Conservation (phyloP, 352 stramenopile genomes). For the Globisporangium viniferum region DNA sequence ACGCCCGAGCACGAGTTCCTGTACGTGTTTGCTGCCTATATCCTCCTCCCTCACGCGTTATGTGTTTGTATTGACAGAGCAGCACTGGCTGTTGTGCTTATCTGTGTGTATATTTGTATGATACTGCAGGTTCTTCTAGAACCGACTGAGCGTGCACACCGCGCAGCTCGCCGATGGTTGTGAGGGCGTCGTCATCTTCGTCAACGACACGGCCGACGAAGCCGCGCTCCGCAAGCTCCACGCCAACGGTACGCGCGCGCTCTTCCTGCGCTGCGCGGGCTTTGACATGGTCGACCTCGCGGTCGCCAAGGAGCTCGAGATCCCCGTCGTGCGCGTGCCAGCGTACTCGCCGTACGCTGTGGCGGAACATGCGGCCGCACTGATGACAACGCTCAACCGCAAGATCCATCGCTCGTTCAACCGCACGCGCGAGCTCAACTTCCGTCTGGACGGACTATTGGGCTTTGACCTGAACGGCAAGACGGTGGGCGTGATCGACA, state of each 20-base stretch:
- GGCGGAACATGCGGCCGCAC: not conserved
- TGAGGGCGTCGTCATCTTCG: conserved; percentile 78
- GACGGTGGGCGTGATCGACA: not conserved
- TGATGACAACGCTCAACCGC: not conserved
- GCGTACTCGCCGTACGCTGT: not conserved
- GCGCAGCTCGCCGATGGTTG: conserved; percentile 50
- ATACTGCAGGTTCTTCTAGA: conserved; percentile 42
- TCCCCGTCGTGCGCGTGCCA: not conserved
- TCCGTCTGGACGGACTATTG: not conserved
- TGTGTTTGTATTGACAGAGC: not conserved
- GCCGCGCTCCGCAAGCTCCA: conserved; percentile 52
- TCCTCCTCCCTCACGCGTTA: no score
- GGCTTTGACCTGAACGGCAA: not conserved
- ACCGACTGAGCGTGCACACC: conserved; percentile 46
- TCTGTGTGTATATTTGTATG: no score
- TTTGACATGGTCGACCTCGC: not conserved
- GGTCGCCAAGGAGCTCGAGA: not conserved
- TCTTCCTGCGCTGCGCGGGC: conserved; percentile 79
- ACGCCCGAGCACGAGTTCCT: conserved; percentile 44
- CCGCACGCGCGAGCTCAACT: not conserved
- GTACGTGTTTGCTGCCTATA: conserved; percentile 19
- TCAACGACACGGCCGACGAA: conserved; percentile 80
- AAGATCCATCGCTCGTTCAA: not conserved
- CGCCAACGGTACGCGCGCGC: conserved; percentile 43
- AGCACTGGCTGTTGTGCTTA: no score